phyloP scores from a whole-genome alignment of 495 filamentous ascomycete species.

The Aspergillus sclerotiicarbonarius region DNA sequence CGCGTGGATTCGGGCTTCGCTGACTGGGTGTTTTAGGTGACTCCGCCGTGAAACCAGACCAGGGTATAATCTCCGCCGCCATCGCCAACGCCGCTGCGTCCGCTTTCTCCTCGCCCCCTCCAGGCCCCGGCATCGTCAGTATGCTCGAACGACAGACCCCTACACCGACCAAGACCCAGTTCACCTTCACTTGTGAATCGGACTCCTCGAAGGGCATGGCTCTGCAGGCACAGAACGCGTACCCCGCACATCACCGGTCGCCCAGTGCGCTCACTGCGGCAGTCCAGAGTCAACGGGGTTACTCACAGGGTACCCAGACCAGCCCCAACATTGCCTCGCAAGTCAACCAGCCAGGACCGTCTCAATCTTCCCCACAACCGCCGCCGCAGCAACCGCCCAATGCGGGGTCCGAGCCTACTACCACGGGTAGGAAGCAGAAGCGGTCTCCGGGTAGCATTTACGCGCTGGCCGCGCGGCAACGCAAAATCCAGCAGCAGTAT shows the following conservation, averaged over 20 bases:
- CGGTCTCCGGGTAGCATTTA: constrained; percentile 57
- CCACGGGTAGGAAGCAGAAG: constrained; percentile 53
- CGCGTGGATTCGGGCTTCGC: background rate
- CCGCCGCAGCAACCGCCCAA: constrained; percentile 37
- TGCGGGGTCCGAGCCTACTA: constrained; percentile 31
- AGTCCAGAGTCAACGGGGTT: constrained; percentile 34
- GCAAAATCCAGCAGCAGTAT: constrained; percentile 67
- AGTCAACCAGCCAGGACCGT: constrained; percentile 26
- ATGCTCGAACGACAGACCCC: constrained; percentile 68
- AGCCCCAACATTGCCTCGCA: constrained; percentile 50
- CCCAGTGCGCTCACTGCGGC: constrained; percentile 30
- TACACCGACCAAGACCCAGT: constrained; percentile 70
- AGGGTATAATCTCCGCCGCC: constrained; percentile 84
- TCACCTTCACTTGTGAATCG: constrained; percentile 87
- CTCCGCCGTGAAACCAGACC: constrained; percentile 39
- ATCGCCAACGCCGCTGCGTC: constrained; percentile 84
- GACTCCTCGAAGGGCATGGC: constrained; percentile 65
- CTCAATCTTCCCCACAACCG: constrained; percentile 15
- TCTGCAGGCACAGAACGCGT: constrained; percentile 42
- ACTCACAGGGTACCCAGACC: constrained; percentile 61
- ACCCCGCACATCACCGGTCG: constrained; percentile 32
- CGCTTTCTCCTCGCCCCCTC: constrained; percentile 58
- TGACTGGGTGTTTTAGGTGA: constrained; percentile 30
- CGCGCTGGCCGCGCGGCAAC: constrained; percentile 61
- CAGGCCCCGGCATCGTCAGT: constrained; percentile 70